Percentiles rank a stretch among this genome's conserved stretches.
Evolutionary conservation across 116 monocot species (phyloP).

Genomic region (Thalassia testudinum): DNA sequence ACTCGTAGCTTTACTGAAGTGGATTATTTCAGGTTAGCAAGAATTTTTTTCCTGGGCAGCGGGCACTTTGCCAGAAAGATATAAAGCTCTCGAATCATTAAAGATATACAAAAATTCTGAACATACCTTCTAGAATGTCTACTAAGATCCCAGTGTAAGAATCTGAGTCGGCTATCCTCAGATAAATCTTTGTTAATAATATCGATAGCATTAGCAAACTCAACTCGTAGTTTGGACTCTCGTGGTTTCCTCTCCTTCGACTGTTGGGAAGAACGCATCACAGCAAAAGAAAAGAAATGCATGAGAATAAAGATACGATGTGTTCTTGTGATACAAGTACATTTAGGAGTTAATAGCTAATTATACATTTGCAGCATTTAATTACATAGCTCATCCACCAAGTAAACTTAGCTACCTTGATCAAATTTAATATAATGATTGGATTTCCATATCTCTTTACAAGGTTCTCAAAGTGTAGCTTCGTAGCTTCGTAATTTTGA

Average conservation of each 20-base stretch:
- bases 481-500: conserved; percentile 59
- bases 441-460: conserved; percentile 76
- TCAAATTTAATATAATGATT: conserved; percentile 75
- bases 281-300: not conserved
- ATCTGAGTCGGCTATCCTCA: conserved; percentile 47
- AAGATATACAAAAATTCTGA: not conserved
- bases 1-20: conserved; percentile 44
- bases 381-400: no score
- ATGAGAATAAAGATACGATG: not conserved
- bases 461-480: conserved; percentile 82
- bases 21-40: not conserved
- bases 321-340: not conserved
- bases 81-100: not conserved
- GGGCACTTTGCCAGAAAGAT: not conserved
- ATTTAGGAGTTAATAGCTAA: no score
- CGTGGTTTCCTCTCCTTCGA: conserved; percentile 67
- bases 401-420: conserved; percentile 43
- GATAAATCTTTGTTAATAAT: conserved; percentile 56
- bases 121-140: conserved; percentile 52
- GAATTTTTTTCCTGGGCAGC: not conserved
- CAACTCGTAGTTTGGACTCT: conserved; percentile 63
- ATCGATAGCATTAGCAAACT: conserved; percentile 75
- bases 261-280: conserved; percentile 11
- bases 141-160: conserved; percentile 88
- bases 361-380: no score